Evolutionary conservation across 139 green algal species (phyloP).

Genomic region (Chlamydomonas urium): DNA sequence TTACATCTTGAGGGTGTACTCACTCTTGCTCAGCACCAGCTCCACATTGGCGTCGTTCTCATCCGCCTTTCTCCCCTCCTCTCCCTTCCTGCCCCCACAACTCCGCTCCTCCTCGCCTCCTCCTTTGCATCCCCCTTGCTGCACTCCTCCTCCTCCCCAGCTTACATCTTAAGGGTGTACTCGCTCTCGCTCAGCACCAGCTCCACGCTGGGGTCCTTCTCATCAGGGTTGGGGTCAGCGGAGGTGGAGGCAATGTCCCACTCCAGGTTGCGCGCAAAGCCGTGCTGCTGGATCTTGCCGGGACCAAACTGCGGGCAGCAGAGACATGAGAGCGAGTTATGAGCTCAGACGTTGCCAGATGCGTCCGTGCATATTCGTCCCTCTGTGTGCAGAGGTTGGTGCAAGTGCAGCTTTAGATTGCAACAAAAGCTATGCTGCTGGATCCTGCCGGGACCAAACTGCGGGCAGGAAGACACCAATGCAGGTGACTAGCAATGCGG

Average conservation of each 20-base stretch:
- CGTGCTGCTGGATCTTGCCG: conserved; percentile 89
- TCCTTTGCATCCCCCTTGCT: no score
- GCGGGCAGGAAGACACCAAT: no score
- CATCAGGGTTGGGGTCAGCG: conserved; percentile 88
- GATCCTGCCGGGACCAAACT: conserved; percentile 91
- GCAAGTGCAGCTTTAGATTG: conserved; percentile 86
- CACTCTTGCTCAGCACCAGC: conserved; percentile 79
- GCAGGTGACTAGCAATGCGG: no score
- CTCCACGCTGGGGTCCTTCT: conserved; percentile 74
- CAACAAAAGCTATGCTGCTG: conserved; percentile 97
- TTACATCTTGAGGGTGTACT: conserved; percentile 91
- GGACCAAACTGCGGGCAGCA: conserved; percentile 84
- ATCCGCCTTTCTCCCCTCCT: no score
- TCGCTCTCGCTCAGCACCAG: conserved; percentile 84
- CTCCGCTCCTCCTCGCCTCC: no score
- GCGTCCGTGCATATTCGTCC: no score
- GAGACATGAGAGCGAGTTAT: background rate
- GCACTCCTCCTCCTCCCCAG: no score
- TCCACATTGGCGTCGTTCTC: conserved; percentile 73
- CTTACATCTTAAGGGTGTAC: conserved; percentile 86
- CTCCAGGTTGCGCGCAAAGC: conserved; percentile 94
- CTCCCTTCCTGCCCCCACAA: no score
- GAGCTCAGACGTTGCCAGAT: background rate
- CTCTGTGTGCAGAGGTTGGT: conserved; percentile 78
- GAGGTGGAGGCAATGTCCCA: conserved; percentile 78